A percentile compares a stretch with the other conserved stretches of the same genome.
phyloP scores from a whole-genome alignment of 1,284 basidiomycete species.

The Trametes polyzona region DNA sequence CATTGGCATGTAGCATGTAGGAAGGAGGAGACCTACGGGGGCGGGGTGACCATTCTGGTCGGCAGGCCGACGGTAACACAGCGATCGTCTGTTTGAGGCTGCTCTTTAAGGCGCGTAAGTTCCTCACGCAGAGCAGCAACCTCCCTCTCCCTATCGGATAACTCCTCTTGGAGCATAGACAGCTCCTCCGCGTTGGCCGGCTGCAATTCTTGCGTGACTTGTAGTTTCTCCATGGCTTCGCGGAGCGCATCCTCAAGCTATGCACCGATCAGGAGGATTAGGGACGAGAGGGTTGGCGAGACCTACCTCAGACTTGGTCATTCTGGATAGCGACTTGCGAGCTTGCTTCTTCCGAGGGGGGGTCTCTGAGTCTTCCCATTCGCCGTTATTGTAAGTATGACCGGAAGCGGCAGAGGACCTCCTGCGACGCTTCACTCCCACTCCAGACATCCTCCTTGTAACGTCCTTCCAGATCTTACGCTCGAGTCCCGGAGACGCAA shows the following conservation, averaged over 20 bases:
- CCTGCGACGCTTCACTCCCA: constrained; percentile 25
- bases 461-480: constrained; percentile 43
- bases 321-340: constrained; percentile 35
- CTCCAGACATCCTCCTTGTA: constrained; percentile 25
- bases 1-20: not conserved
- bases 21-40: constrained; percentile 9
- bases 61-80: constrained; percentile 6
- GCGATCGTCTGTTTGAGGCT: not conserved
- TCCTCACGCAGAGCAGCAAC: constrained; percentile 36
- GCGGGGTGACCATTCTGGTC: constrained; percentile 13
- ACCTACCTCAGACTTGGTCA: constrained; percentile 48
- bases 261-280: not conserved
- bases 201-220: constrained; percentile 16
- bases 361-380: constrained; percentile 17
- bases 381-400: constrained; percentile 11
- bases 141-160: constrained; percentile 33
- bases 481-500: constrained; percentile 33
- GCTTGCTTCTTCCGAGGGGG: constrained; percentile 26
- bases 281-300: not conserved
- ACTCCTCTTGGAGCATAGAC: constrained; percentile 34
- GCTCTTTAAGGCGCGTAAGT: constrained; percentile 21
- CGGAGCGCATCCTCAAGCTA: constrained; percentile 8
- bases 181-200: constrained; percentile 27
- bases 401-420: constrained; percentile 8
- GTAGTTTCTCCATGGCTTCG: constrained; percentile 20